These are phyloP conservation scores for Mesembryanthemum crystallinum DNA, from an alignment of 148 eudicot species.

Conservation along the genomic window DNA sequence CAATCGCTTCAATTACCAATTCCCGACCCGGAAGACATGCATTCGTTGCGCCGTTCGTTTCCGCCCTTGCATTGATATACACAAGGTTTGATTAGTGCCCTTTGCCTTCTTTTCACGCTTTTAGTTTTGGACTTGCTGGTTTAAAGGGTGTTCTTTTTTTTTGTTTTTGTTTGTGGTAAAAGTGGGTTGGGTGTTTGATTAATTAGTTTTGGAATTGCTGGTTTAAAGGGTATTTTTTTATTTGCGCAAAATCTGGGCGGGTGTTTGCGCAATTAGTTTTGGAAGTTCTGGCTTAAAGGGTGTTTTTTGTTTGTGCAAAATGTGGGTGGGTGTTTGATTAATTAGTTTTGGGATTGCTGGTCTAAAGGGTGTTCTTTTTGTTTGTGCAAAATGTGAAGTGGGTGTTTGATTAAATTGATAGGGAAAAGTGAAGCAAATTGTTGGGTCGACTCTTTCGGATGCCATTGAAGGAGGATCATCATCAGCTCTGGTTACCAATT, in stretches of 20 bases:
- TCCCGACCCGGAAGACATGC: not conserved
- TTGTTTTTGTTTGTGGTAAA: no score
- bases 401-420: constrained; percentile 23
- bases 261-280: no score
- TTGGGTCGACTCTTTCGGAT: constrained; percentile 85
- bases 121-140: no score
- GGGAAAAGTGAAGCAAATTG: constrained; percentile 95
- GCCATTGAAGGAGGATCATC: constrained; percentile 43
- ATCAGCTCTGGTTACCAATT: constrained; percentile 56
- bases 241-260: no score
- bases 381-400: not conserved
- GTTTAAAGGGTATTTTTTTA: not conserved
- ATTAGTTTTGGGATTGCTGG: no score
- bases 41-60: constrained; percentile 43
- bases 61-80: constrained; percentile 65
- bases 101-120: not conserved
- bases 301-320: not conserved
- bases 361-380: not conserved
- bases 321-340: constrained; percentile 8
- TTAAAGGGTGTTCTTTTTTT: no score
- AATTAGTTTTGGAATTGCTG: no score
- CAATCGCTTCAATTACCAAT: constrained; percentile 15
- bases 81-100: constrained; percentile 38
- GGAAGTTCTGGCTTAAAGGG: not conserved
- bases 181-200: not conserved